These are phyloP conservation scores for Penicillium paradoxum DNA, from an alignment of 495 filamentous ascomycete genomes.

Conservation along the genomic window DNA sequence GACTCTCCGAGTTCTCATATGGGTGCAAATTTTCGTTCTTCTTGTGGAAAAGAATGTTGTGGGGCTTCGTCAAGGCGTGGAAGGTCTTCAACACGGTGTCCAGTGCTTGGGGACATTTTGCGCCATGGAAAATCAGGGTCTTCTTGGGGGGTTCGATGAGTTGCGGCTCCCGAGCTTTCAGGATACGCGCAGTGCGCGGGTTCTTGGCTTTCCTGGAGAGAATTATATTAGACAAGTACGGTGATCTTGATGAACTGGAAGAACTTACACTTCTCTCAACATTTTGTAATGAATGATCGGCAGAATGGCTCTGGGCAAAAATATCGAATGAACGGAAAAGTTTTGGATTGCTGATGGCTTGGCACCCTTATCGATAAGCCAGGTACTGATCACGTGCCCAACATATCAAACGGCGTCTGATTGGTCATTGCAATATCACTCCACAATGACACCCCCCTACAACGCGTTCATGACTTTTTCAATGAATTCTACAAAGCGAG, in stretches of 20 bases:
- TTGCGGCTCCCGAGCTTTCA: constrained; percentile 89
- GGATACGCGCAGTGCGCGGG: constrained; percentile 86
- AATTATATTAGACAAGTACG: background rate
- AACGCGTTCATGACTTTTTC: too few relatives aligned
- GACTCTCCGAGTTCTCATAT: constrained; percentile 79
- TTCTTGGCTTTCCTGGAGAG: constrained; percentile 75
- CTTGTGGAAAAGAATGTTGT: constrained; percentile 84
- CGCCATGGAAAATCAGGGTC: constrained; percentile 79
- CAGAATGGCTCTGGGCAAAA: constrained; percentile 22
- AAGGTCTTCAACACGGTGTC: constrained; percentile 80
- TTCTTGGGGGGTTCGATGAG: constrained; percentile 79
- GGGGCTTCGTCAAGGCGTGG: constrained; percentile 70
- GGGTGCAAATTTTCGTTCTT: constrained; percentile 86
- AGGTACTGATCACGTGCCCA: background rate
- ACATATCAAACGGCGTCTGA: background rate
- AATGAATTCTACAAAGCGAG: too few relatives aligned
- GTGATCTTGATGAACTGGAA: background rate
- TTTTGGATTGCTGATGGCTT: constrained; percentile 28
- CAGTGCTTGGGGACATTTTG: constrained; percentile 69
- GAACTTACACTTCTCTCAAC: constrained; percentile 39
- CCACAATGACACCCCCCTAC: background rate
- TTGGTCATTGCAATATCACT: background rate
- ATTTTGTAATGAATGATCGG: constrained; percentile 18
- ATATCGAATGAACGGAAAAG: constrained; percentile 24
- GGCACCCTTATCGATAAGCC: constrained; percentile 30